These are phyloP conservation scores for Syzygium aqueum DNA, from an alignment of 345 rosid genomes.

Conservation along the genomic window DNA sequence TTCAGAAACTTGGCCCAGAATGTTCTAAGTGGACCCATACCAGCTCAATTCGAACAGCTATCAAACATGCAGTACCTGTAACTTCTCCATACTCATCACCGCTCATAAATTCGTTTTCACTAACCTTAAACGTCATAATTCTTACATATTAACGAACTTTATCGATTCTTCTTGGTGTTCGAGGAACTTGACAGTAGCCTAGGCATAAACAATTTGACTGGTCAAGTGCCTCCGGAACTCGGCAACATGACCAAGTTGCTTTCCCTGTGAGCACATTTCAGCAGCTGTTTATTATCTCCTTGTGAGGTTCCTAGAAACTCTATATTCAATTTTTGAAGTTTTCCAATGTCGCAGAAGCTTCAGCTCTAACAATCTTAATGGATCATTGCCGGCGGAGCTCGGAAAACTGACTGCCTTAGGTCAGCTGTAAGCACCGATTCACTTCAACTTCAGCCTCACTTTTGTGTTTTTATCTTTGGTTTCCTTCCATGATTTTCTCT, in stretches of 20 bases:
- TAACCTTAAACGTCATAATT: background rate
- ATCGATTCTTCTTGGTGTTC: slow-evolving; percentile 1
- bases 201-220: slow-evolving; percentile 50
- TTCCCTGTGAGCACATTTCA: slow-evolving; percentile 31
- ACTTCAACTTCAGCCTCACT: background rate
- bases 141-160: background rate
- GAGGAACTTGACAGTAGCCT: slow-evolving; percentile 34
- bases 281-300: background rate
- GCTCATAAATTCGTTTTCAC: background rate
- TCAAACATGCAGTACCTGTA: slow-evolving; percentile 50
- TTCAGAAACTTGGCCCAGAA: slow-evolving; percentile 50
- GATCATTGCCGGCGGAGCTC: slow-evolving; percentile 33
- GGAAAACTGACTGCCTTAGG: slow-evolving; percentile 37
- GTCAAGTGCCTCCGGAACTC: slow-evolving; percentile 38
- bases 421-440: slow-evolving; percentile 32
- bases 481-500: background rate
- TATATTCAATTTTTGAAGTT: background rate
- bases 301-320: background rate
- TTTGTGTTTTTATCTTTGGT: background rate
- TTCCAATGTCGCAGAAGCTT: slow-evolving; percentile 29
- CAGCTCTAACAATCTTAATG: slow-evolving; percentile 46
- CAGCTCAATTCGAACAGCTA: slow-evolving; percentile 34
- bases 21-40: slow-evolving; percentile 37
- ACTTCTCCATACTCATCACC: background rate
- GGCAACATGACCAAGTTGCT: slow-evolving; percentile 44